Evolutionary conservation across 805 yeast species (phyloP), one percentile per base, ranked within the genome.

Genomic region (Kregervanrija delftensis): DNA sequence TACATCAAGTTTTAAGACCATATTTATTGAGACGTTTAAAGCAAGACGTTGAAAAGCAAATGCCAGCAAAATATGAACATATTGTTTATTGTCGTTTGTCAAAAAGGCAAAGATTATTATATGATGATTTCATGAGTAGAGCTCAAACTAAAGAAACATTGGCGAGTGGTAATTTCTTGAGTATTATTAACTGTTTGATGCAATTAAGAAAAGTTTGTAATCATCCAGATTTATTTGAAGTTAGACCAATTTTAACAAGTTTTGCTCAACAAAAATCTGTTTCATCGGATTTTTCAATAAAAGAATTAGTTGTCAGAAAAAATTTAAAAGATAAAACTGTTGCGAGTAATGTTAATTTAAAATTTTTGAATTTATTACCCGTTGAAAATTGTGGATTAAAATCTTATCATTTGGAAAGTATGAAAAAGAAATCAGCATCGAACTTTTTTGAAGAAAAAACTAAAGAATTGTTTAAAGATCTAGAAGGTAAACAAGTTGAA

Each of bases 41-140:
- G 61, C 88, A 86, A 15, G 99, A 93, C 64, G 99, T 93, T 11
- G 99, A 93, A 57, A 89, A 91, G 58, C 99, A 93, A 64, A 93
- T 93, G 99, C 99, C 99, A 1, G 96, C 86, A 0, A 93, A 93
- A 59, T 86, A 89, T 62, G 99, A 93, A 61, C 99, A 93, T 62
- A 82, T 93, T 47, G 81, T 93, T 5, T 87, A 86, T 60, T 95
- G 99, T 67, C 77, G 96, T 28, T 67, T 93, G 38, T 89, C 97
- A 1, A 89, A 93, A 56, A 76, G 99, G 51, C 99, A 93, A 61
- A 68, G 98, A 48, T 86, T 78, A 56, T 65, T 93, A 44, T 93
- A 93, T 57, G 99, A 93, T 62, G 99, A 93, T 63, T 93, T 93
- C 59, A 87, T 93, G 95, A 85, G 96, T 1, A 73, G 99, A 51